A percentile compares a stretch with the other conserved stretches of the same genome.
Evolutionary conservation across 164 flowering plant species (phyloP).

Genomic region (Berberis vulgaris): DNA sequence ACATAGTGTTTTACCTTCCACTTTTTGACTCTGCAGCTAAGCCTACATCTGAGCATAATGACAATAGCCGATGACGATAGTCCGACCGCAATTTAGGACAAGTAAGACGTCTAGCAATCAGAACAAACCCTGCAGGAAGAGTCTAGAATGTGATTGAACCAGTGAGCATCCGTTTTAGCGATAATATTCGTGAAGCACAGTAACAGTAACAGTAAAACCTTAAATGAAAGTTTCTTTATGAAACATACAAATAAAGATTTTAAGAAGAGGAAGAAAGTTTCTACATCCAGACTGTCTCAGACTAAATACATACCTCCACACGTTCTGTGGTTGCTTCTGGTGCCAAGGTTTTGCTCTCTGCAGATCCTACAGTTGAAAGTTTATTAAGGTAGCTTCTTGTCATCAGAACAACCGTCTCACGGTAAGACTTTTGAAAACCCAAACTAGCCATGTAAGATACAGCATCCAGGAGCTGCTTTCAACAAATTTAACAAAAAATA

Average conservation of each 20-base stretch:
- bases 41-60: slow-evolving; percentile 97
- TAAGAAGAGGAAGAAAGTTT: background rate
- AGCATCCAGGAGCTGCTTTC: slow-evolving; percentile 94
- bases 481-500: background rate
- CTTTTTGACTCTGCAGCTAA: slow-evolving; percentile 91
- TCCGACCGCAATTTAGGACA: slow-evolving; percentile 70
- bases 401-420: slow-evolving; percentile 94
- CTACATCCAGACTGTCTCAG: background rate
- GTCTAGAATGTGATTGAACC: slow-evolving; percentile 71
- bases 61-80: slow-evolving; percentile 84
- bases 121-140: slow-evolving; percentile 95
- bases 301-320: slow-evolving; percentile 52
- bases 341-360: slow-evolving; percentile 74
- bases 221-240: too few species aligned
- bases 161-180: slow-evolving; percentile 37
- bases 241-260: too few species aligned
- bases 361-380: slow-evolving; percentile 67
- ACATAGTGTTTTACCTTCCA: slow-evolving; percentile 54
- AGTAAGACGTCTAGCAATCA: slow-evolving; percentile 65
- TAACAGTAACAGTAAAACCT: background rate
- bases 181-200: slow-evolving; percentile 8
- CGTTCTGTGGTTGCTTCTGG: slow-evolving; percentile 94
- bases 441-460: slow-evolving; percentile 92
- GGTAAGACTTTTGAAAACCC: slow-evolving; percentile 96
- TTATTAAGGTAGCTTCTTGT: slow-evolving; percentile 83